Conservation (phyloP, 768 basidiomycete species). For the Mycena kentingensis region DNA sequence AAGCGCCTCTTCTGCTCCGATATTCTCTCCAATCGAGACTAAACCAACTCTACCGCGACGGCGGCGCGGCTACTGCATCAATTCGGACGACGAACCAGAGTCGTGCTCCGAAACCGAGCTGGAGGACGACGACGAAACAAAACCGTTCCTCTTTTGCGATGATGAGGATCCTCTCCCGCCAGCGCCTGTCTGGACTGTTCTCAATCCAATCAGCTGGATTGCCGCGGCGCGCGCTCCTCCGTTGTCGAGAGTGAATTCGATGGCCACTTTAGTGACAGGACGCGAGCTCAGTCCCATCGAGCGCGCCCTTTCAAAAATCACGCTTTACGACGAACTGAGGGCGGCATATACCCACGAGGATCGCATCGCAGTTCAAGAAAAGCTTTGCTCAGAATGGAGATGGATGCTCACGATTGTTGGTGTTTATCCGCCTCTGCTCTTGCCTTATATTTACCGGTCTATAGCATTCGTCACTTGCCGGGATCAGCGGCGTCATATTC, state of each 20-base stretch:
- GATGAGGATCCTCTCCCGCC: slow-evolving; percentile 17
- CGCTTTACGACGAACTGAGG: slow-evolving; percentile 58
- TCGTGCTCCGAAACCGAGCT: slow-evolving; percentile 28
- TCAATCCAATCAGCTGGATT: slow-evolving; percentile 32
- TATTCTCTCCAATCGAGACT: slow-evolving; percentile 21
- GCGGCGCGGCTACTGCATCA: slow-evolving; percentile 41
- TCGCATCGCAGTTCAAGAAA: slow-evolving; percentile 49
- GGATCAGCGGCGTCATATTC: slow-evolving; percentile 62
- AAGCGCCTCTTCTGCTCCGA: slow-evolving; percentile 18
- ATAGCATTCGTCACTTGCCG: slow-evolving; percentile 45
- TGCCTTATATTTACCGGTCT: background rate
- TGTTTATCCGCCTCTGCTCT: background rate
- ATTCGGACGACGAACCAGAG: slow-evolving; percentile 43
- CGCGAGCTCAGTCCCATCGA: slow-evolving; percentile 44
- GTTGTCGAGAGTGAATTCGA: too few relatives aligned
- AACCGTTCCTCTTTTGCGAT: slow-evolving; percentile 20
- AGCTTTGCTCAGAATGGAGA: slow-evolving; percentile 65
- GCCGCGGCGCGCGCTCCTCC: too few relatives aligned
- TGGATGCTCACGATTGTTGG: slow-evolving; percentile 61
- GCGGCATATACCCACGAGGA: slow-evolving; percentile 48
- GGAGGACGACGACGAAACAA: slow-evolving; percentile 28
- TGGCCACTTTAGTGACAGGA: too few relatives aligned
- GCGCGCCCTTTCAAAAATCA: slow-evolving; percentile 48
- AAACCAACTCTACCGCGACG: slow-evolving; percentile 28
- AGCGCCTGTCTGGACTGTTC: slow-evolving; percentile 13